Percentiles rank a stretch among this genome's conserved stretches.
phyloP scores from a whole-genome alignment of 768 basidiomycete genomes.

The Lentinula boryana region DNA sequence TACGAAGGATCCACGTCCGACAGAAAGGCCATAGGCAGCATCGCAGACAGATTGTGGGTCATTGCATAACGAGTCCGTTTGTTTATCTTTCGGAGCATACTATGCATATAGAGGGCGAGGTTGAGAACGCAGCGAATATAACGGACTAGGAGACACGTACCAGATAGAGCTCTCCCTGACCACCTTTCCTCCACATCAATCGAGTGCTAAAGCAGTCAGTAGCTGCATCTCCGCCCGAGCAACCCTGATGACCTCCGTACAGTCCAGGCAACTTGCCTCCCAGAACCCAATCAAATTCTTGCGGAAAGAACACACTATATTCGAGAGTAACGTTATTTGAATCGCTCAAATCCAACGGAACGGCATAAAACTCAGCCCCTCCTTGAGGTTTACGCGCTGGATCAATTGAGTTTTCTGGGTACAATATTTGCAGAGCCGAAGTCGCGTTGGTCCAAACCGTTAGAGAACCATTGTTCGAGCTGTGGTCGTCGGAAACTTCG shows the following conservation, averaged over 20 bases:
- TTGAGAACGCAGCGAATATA: neutral
- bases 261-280: conserved; percentile 85
- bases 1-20: conserved; percentile 66
- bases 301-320: conserved; percentile 77
- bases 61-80: conserved; percentile 51
- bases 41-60: conserved; percentile 61
- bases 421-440: conserved; percentile 56
- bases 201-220: conserved; percentile 76
- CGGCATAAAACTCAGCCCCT: conserved; percentile 64
- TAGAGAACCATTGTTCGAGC: neutral
- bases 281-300: conserved; percentile 68
- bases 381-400: conserved; percentile 63
- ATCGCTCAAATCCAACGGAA: conserved; percentile 31
- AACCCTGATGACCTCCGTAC: conserved; percentile 59
- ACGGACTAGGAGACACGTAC: conserved; percentile 30
- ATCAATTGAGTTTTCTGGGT: conserved; percentile 65
- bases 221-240: conserved; percentile 74
- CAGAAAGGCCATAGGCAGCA: conserved; percentile 61
- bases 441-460: neutral
- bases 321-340: conserved; percentile 50
- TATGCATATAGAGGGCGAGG: conserved; percentile 16
- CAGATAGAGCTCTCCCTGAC: conserved; percentile 72
- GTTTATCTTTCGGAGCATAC: conserved; percentile 75
- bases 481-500: conserved; percentile 7
- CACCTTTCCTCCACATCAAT: conserved; percentile 72